Evolutionary conservation across 1,284 basidiomycete genomes (phyloP), one percentile per base, ranked within the genome.

Genomic region (Porodaedalea pini): DNA sequence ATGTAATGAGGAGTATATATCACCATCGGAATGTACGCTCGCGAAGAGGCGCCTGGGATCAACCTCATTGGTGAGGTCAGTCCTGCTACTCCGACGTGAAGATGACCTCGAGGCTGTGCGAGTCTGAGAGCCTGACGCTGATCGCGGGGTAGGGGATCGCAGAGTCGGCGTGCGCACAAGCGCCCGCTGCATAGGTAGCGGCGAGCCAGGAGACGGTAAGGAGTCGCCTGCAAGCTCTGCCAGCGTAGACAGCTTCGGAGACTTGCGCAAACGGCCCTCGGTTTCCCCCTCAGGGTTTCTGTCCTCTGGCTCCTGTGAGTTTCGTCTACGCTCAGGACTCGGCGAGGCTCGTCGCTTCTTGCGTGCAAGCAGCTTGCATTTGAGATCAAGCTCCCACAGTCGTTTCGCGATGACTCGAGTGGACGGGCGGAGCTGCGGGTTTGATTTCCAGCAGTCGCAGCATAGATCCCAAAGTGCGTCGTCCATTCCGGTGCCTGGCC

Each of bases 311-410:
- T 45, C 41, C 11, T 39, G 27, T n/a, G 50, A 47, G 40, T 23
- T 41, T 10, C 21, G n/a, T 21, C 2, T 2, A 15, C 45, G 45
- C 27, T 47, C 45, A 5, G 45, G 45, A 17, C 45, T 47, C 27
- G 45, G 45, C 23, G 45, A 25, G 2, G 45, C 25, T 31, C 44
- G 37, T 21, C 51, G 21, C 37, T 43, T 52, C 27, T 52, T 52
- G 4, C 39, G 51, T 10, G 15, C 21, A 1, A 7, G 10, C 21
- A 52, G 25, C 25, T 52, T 51, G 21, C 58, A 57, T 31, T 49
- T 51, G 21, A 60, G 43, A 40, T 56, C 58, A 10, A 60, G 54
- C 5, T 53, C 54, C 58, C 58, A 60, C 29, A 60, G 41, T 19
- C 49, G 37, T 40, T 56, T 60, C 2, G 54, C 41, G 19, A 60